Evolutionary conservation across 2,329 filamentous ascomycete species (phyloP).

Genomic region (Rasamsonia emersonii): DNA sequence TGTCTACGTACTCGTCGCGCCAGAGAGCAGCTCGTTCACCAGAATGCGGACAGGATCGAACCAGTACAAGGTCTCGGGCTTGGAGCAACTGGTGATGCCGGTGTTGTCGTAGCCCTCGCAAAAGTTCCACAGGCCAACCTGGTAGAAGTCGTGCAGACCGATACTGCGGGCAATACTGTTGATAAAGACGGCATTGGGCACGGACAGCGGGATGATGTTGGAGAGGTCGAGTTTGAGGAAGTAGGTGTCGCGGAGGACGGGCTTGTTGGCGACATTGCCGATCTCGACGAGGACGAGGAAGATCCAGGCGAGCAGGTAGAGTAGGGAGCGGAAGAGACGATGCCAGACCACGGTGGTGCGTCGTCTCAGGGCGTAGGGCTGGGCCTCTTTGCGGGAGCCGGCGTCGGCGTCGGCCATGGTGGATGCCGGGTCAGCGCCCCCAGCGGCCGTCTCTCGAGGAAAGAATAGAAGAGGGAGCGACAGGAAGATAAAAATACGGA

Average conservation of each 20-base stretch:
- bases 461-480: no score
- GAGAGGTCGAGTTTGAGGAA: slow-evolving; percentile 79
- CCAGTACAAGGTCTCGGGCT: slow-evolving; percentile 66
- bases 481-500: no score
- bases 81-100: slow-evolving; percentile 64
- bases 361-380: slow-evolving; percentile 7
- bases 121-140: slow-evolving; percentile 83
- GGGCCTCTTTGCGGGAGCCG: no score
- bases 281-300: slow-evolving; percentile 76
- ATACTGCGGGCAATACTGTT: slow-evolving; percentile 81
- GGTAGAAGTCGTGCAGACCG: slow-evolving; percentile 89
- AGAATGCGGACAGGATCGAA: slow-evolving; percentile 85
- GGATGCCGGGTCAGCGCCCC: no score
- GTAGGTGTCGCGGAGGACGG: slow-evolving; percentile 61
- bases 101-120: slow-evolving; percentile 74
- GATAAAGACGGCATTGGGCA: slow-evolving; percentile 65
- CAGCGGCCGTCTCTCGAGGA: no score
- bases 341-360: slow-evolving; percentile 42
- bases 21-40: slow-evolving; percentile 67
- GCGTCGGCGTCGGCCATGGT: no score
- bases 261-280: slow-evolving; percentile 59
- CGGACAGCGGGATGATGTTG: slow-evolving; percentile 65
- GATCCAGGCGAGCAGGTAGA: slow-evolving; percentile 65
- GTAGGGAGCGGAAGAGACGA: slow-evolving; percentile 55
- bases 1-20: slow-evolving; percentile 58